A percentile compares a stretch with the other conserved stretches of the same genome.
Evolutionary conservation across 2,329 filamentous ascomycete genomes (phyloP).

Genomic region (Cladorrhinum sp.): DNA sequence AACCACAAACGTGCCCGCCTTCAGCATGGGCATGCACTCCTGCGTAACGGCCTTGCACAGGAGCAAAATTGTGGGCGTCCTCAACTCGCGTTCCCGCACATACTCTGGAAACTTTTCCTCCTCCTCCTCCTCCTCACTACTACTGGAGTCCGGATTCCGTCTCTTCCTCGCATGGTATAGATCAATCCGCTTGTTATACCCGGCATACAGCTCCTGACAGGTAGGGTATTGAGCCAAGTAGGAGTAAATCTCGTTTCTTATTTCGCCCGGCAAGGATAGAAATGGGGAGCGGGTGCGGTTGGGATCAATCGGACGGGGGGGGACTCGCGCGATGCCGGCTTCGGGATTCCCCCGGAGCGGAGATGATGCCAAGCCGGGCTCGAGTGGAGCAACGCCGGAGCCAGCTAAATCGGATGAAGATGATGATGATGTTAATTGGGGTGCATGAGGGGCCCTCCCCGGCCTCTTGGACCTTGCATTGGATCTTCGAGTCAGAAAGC

Average conservation of each 20-base stretch:
- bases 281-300: slow-evolving; percentile 22
- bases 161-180: slow-evolving; percentile 19
- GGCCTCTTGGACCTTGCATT: no score
- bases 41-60: slow-evolving; percentile 35
- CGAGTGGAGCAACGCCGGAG: no score
- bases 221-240: slow-evolving; percentile 30
- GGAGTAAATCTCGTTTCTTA: slow-evolving; percentile 36
- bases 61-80: slow-evolving; percentile 33
- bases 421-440: no score
- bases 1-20: slow-evolving; percentile 30
- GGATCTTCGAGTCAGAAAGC: no score
- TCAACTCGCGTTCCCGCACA: neutral
- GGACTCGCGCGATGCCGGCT: no score
- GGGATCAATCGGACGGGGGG: neutral
- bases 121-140: no score
- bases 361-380: no score
- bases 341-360: no score
- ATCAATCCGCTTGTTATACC: slow-evolving; percentile 31
- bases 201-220: slow-evolving; percentile 30
- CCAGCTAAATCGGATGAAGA: no score
- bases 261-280: slow-evolving; percentile 33
- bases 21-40: slow-evolving; percentile 33
- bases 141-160: neutral
- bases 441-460: no score
- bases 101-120: neutral